Conservation (phyloP, 805 yeast species). For the Kodamaea fukazawae region DNA sequence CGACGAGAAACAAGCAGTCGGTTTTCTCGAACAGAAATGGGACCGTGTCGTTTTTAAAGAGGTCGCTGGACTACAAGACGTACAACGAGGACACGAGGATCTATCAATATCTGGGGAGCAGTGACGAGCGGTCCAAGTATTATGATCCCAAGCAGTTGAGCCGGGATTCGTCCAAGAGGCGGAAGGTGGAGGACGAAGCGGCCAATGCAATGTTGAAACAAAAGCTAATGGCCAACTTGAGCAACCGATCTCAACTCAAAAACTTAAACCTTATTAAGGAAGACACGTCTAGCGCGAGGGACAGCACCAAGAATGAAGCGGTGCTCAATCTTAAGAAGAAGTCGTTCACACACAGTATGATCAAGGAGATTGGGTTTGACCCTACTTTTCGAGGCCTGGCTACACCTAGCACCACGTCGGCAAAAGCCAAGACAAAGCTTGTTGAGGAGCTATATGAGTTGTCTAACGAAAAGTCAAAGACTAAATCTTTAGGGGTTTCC, state of each 20-base stretch:
- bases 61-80: slow-evolving; percentile 8
- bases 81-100: slow-evolving; percentile 24
- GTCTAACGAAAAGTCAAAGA: slow-evolving; percentile 17
- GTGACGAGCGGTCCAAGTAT: slow-evolving; percentile 24
- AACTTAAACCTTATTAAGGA: slow-evolving; percentile 20
- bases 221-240: slow-evolving; percentile 25
- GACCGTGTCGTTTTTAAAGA: slow-evolving; percentile 13
- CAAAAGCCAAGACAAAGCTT: slow-evolving; percentile 7
- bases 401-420: slow-evolving; percentile 12
- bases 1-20: slow-evolving; percentile 40
- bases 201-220: slow-evolving; percentile 36
- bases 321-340: slow-evolving; percentile 9
- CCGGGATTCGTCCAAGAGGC: slow-evolving; percentile 36
- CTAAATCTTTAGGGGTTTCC: slow-evolving; percentile 17
- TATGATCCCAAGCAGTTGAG: slow-evolving; percentile 46
- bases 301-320: slow-evolving; percentile 14
- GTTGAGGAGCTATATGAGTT: slow-evolving; percentile 24
- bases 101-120: slow-evolving; percentile 16
- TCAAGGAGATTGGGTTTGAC: slow-evolving; percentile 50
- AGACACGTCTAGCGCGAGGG: slow-evolving; percentile 11
- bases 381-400: slow-evolving; percentile 35
- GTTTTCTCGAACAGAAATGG: slow-evolving; percentile 36
- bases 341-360: slow-evolving; percentile 23
- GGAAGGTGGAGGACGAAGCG: slow-evolving; percentile 25
- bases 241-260: slow-evolving; percentile 18